Evolutionary conservation across 306 rosid species (phyloP).

Genomic region (Corylus americana): DNA sequence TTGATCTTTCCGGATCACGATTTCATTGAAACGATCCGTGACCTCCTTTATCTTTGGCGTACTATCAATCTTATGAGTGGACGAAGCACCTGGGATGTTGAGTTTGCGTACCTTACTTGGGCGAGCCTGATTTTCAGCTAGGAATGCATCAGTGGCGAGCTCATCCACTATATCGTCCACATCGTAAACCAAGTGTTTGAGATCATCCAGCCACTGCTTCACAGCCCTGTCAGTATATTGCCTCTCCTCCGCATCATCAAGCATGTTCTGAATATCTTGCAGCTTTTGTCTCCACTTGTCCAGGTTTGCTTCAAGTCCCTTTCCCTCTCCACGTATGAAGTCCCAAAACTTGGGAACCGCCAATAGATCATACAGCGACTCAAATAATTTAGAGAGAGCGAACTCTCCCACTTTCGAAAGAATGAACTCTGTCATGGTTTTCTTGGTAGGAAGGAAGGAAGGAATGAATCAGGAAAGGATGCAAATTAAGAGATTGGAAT

Average conservation of each 20-base stretch:
- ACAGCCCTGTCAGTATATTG: constrained; percentile 7
- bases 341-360: not conserved
- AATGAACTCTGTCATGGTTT: not conserved
- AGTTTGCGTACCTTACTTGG: too few relatives aligned
- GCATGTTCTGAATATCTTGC: constrained; percentile 20
- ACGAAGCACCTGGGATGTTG: too few relatives aligned
- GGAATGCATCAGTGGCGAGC: not conserved
- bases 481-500: too few relatives aligned
- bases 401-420: not conserved
- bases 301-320: not conserved
- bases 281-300: not conserved
- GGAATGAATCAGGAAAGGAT: not conserved
- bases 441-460: not conserved
- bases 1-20: too few relatives aligned
- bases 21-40: too few relatives aligned
- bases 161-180: constrained; percentile 34
- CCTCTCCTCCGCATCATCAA: constrained; percentile 36
- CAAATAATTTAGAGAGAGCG: not conserved
- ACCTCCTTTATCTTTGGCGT: too few relatives aligned
- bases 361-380: not conserved
- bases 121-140: too few relatives aligned
- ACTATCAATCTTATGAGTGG: too few relatives aligned
- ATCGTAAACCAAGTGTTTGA: constrained; percentile 2
- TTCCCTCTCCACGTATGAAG: not conserved
- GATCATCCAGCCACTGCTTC: constrained; percentile 16